phyloP scores from a whole-genome alignment of 225 moss, liverwort and hornwort species.

The Climacium dendroides region DNA sequence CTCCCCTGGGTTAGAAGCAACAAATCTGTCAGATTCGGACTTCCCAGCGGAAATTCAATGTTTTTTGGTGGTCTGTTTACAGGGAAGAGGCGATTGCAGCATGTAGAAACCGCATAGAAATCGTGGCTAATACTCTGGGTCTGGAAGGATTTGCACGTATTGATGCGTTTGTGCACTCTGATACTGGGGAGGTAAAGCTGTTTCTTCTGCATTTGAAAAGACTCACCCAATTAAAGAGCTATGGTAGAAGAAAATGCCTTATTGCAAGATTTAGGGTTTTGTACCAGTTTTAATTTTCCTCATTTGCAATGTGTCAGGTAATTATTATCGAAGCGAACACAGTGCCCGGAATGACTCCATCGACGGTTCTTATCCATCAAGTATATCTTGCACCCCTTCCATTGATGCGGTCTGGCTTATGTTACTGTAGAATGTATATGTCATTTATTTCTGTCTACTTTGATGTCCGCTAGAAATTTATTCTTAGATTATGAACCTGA shows the following conservation, averaged over 20 bases:
- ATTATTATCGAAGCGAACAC: slow-evolving; percentile 95
- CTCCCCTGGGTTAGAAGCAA: not conserved
- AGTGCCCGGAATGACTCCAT: slow-evolving; percentile 96
- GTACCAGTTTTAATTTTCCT: not conserved
- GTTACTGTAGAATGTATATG: not conserved
- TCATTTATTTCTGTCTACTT: not conserved
- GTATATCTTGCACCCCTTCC: slow-evolving; percentile 10
- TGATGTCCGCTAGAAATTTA: not conserved
- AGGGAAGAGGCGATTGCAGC: slow-evolving; percentile 50
- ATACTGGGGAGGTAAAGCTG: slow-evolving; percentile 69
- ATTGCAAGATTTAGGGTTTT: not conserved
- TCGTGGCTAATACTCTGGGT: slow-evolving; percentile 65
- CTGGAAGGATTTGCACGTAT: slow-evolving; percentile 81
- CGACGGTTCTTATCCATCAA: slow-evolving; percentile 94
- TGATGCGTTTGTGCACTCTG: slow-evolving; percentile 88
- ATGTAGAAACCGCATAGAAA: slow-evolving; percentile 59
- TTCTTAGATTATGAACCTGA: not conserved
- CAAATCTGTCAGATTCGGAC: not conserved
- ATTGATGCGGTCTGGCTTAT: not conserved
- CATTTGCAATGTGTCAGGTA: slow-evolving; percentile 33
- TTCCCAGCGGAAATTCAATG: not conserved
- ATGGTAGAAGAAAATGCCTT: not conserved
- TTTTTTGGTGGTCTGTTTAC: not conserved
- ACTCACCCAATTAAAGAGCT: not conserved
- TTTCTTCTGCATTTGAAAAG: not conserved